Conservation (phyloP, 352 stramenopile genomes). For the Peronospora destructor region DNA sequence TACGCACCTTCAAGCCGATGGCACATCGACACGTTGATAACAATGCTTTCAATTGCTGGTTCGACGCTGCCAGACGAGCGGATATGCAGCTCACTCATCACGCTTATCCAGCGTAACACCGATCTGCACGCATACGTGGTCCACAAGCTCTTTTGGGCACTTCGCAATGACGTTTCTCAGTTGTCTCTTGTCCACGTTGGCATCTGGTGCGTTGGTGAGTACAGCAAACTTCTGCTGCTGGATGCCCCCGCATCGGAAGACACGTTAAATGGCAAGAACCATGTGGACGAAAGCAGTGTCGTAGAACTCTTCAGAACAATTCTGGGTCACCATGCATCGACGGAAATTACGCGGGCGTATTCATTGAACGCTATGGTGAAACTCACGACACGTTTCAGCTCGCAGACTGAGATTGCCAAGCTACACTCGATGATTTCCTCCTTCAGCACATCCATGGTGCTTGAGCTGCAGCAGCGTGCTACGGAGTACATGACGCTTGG, state of each 20-base stretch:
- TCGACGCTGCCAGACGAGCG: conserved; percentile 86
- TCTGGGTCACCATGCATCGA: conserved; percentile 74
- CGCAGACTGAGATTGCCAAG: conserved; percentile 55
- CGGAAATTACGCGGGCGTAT: conserved; percentile 77
- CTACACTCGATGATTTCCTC: conserved; percentile 85
- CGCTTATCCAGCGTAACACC: conserved; percentile 91
- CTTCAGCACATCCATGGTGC: conserved; percentile 86
- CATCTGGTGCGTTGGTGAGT: conserved; percentile 98
- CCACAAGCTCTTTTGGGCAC: conserved; percentile 95
- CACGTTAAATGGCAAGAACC: conserved; percentile 53
- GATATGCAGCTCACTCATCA: conserved; percentile 92
- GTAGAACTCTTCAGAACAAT: conserved; percentile 78
- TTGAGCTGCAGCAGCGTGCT: conserved; percentile 96
- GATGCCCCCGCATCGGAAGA: conserved; percentile 56
- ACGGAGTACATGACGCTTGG: conserved; percentile 93
- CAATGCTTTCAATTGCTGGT: conserved; percentile 97
- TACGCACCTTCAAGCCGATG: conserved; percentile 82
- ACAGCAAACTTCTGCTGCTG: conserved; percentile 87
- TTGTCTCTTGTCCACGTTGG: conserved; percentile 94
- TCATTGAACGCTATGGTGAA: conserved; percentile 91
- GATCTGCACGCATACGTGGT: conserved; percentile 91
- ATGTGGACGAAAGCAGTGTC: conserved; percentile 57
- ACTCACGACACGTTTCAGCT: conserved; percentile 88
- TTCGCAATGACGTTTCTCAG: conserved; percentile 93
- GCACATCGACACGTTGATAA: conserved; percentile 97